Conservation (phyloP, 495 filamentous ascomycete species). For the Aspergillus mulundensis region DNA sequence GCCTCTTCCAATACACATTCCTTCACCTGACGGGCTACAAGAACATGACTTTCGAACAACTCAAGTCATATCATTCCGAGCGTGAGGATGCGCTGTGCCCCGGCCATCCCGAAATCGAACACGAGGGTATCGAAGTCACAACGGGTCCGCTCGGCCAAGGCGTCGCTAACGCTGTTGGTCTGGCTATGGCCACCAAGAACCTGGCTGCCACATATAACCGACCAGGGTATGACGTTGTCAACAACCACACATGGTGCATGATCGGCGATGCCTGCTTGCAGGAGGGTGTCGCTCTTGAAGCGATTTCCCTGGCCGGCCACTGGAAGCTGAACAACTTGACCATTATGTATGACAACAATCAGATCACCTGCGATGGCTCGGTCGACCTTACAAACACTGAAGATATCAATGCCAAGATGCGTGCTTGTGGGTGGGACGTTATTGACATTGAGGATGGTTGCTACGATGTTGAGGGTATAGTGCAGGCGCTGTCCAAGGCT, state of each 20-base stretch:
- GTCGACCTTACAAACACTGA: constrained; percentile 54
- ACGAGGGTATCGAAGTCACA: constrained; percentile 58
- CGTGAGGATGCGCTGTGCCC: constrained; percentile 50
- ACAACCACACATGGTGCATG: constrained; percentile 53
- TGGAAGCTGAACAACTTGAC: constrained; percentile 52
- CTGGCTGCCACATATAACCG: constrained; percentile 51
- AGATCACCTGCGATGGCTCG: constrained; percentile 53
- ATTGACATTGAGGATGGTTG: constrained; percentile 52
- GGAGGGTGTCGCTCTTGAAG: constrained; percentile 58
- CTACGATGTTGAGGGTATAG: constrained; percentile 49
- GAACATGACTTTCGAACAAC: constrained; percentile 55
- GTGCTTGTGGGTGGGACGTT: constrained; percentile 54
- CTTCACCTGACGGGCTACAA: constrained; percentile 57
- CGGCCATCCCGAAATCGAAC: constrained; percentile 60
- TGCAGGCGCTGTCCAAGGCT: constrained; percentile 43
- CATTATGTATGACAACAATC: constrained; percentile 59
- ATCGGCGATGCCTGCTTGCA: constrained; percentile 56
- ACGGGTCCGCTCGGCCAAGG: constrained; percentile 60
- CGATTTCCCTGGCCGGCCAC: constrained; percentile 53
- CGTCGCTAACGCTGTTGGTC: constrained; percentile 55
- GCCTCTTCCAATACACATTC: constrained; percentile 57
- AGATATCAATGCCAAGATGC: constrained; percentile 57
- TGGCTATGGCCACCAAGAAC: constrained; percentile 57
- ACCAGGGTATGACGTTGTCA: constrained; percentile 45
- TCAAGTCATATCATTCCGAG: constrained; percentile 56